These are phyloP conservation scores for Coemansia sp. DNA, from an alignment of 192 early-diverging fungal species.

Conservation along the genomic window DNA sequence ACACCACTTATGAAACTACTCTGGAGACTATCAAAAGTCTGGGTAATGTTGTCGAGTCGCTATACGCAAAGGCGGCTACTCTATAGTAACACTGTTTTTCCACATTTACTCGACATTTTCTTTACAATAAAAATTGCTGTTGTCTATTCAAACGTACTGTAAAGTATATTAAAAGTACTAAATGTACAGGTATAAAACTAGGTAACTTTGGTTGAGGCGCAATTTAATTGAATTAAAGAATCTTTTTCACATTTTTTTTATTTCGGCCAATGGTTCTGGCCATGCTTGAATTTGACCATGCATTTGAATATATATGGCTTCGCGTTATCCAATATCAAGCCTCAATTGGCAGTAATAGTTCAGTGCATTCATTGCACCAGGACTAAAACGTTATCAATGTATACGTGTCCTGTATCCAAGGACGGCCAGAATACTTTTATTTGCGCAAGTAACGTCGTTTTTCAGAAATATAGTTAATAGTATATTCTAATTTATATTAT, in stretches of 20 bases:
- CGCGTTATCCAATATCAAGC: not conserved
- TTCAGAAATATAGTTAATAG: too few relatives aligned
- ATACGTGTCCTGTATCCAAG: not conserved
- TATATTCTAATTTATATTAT: too few relatives aligned
- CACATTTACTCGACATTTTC: not conserved
- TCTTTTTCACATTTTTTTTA: not conserved
- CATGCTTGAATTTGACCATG: not conserved
- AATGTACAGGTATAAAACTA: too few relatives aligned
- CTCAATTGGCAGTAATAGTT: not conserved
- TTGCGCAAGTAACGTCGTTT: too few relatives aligned
- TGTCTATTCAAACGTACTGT: too few relatives aligned
- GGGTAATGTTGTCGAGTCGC: conserved; percentile 89
- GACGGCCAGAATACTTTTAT: not conserved
- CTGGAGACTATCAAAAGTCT: conserved; percentile 97
- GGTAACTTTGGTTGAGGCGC: too few relatives aligned
- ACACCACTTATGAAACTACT: conserved; percentile 90
- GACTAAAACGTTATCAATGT: too few relatives aligned
- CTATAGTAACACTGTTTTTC: conserved; percentile 13
- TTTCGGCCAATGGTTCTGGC: not conserved
- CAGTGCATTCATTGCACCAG: not conserved
- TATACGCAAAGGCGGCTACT: conserved; percentile 84
- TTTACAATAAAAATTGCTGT: too few relatives aligned
- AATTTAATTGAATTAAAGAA: not conserved
- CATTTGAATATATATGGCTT: not conserved
- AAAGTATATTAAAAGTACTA: too few relatives aligned